These are phyloP conservation scores for Dispira simplex DNA, from an alignment of 192 early-diverging fungal species.

Conservation along the genomic window DNA sequence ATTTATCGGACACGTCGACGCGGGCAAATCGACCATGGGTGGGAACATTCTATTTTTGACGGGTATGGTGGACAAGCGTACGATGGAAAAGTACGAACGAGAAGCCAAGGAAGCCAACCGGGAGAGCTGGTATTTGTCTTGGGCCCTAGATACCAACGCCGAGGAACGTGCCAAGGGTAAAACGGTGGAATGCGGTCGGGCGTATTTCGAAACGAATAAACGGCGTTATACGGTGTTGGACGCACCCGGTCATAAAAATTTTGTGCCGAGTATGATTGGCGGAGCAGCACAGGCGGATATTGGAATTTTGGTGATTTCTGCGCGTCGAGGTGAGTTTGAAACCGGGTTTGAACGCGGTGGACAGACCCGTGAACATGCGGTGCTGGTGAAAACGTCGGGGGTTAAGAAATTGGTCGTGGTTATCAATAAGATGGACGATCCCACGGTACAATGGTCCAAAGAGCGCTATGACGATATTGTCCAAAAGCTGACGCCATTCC, in stretches of 20 bases:
- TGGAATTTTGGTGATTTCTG: conserved; percentile 89
- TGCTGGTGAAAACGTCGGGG: conserved; percentile 93
- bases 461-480: conserved; percentile 84
- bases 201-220: conserved; percentile 91
- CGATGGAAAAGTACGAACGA: conserved; percentile 97
- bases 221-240: conserved; percentile 95
- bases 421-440: conserved; percentile 99
- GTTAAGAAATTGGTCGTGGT: conserved; percentile 85
- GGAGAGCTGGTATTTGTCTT: conserved; percentile 97
- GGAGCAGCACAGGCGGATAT: conserved; percentile 96
- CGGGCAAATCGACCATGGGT: conserved; percentile 97
- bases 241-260: conserved; percentile 98
- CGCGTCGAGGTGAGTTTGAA: conserved; percentile 98
- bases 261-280: conserved; percentile 93
- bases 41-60: conserved; percentile 90
- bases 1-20: conserved; percentile 98
- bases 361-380: conserved; percentile 96
- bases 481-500: conserved; percentile 73
- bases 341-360: conserved; percentile 99
- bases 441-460: conserved; percentile 88
- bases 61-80: conserved; percentile 99
- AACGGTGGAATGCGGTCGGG: conserved; percentile 96
- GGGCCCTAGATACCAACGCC: conserved; percentile 92
- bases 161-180: conserved; percentile 99
- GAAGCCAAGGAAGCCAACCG: conserved; percentile 95